Percentiles rank a stretch among this genome's conserved stretches.
Conservation (phyloP, 495 filamentous ascomycete genomes). For the Penicillium herquei region DNA sequence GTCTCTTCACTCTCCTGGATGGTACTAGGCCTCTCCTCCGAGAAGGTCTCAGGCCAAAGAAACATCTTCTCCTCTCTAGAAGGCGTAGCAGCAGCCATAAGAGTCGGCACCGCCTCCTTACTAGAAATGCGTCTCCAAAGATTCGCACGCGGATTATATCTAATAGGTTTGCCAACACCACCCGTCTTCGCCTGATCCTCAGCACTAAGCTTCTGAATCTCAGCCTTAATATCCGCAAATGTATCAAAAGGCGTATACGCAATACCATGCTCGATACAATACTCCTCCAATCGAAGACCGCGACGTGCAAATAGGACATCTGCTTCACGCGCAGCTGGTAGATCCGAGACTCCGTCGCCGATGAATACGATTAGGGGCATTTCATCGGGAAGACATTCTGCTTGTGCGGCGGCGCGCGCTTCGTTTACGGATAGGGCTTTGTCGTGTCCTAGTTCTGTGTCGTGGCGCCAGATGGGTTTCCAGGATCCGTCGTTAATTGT, state of each 20-base stretch:
- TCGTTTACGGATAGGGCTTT: conserved; percentile 66
- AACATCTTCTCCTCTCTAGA: conserved; percentile 63
- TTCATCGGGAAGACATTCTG: conserved; percentile 55
- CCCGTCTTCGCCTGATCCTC: conserved; percentile 65
- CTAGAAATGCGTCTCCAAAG: conserved; percentile 67
- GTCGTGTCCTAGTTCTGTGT: conserved; percentile 67
- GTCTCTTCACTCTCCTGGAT: conserved; percentile 17
- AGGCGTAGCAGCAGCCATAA: conserved; percentile 54
- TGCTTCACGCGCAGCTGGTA: conserved; percentile 69
- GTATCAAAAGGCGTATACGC: conserved; percentile 64
- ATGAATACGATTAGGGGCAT: conserved; percentile 75
- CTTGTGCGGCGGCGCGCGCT: conserved; percentile 51
- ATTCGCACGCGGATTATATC: conserved; percentile 71
- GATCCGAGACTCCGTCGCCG: conserved; percentile 75
- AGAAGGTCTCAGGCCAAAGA: conserved; percentile 63
- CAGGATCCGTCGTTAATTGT: conserved; percentile 61
- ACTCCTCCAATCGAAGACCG: conserved; percentile 68
- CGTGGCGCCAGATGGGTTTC: conserved; percentile 72
- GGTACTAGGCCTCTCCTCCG: conserved; percentile 38
- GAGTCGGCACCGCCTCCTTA: conserved; percentile 56
- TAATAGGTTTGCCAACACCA: conserved; percentile 58
- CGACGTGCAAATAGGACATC: conserved; percentile 74
- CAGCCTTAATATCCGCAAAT: conserved; percentile 65
- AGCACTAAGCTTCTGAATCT: conserved; percentile 57
- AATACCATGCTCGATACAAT: conserved; percentile 65